Base-by-base conservation (phyloP, 805 yeast species). In the Kodamaea neixiangensis region DNA sequence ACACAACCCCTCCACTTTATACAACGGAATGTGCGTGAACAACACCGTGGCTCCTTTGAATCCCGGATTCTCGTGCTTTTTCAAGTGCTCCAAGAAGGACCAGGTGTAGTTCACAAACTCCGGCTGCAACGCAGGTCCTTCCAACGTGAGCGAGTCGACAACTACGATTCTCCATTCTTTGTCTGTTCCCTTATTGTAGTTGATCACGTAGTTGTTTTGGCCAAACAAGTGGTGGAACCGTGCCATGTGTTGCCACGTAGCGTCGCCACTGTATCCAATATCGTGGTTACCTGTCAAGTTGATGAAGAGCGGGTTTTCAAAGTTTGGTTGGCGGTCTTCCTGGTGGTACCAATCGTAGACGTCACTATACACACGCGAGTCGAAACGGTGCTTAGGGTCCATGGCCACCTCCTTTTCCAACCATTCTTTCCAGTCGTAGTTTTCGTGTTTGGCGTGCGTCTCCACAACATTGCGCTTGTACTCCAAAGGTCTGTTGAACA, bases 231-330 rank as follows among this genome's bases (percentile, higher is more conserved):
- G 71, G 49, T 76, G 77, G 71, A 83, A 94, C 57, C 99, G 76
- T 1, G 89, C 81, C 83, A 90, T 82, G 61, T 96, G 96, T 61
- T 89, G 97, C 73, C 85, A 83, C 0, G 97, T 91, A 38, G 96
- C 89, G 67, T 94, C 99, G 0, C 98, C 98, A 44, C 88, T 81
- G 65, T 94, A 93, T 0, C 99, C 99, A 44, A 93, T 84, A 66
- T 94, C 99, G 65, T 94, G 99, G 65, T 94, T 94, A 1, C 99
- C 99, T 1, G 96, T 85, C 44, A 94, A 72, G 65, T 94, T 94
- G 54, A 90, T 79, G 62, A 93, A 82, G 34, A 88, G 68, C 9
- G 89, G 92, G 52, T 81, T 82, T 33, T 78, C 75, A 17, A 65
- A 72, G 57, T 72, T 71, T 25, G 77, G 76, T 25, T 35, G 59